These are phyloP conservation scores for Aspergillus sojae DNA, from an alignment of 2,329 filamentous ascomycete species.

Conservation along the genomic window DNA sequence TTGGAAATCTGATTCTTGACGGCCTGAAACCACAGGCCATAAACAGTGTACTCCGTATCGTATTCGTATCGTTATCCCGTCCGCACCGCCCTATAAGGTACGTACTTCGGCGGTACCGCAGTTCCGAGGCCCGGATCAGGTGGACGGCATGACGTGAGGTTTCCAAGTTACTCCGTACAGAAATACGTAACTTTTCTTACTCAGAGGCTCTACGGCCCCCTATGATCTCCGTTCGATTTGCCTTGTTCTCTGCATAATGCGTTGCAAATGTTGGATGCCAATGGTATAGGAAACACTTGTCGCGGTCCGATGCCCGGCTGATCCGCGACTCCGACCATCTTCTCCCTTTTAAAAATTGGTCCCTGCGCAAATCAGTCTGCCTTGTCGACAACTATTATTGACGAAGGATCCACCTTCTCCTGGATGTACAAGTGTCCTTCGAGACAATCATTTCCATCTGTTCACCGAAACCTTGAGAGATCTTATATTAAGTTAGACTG, in stretches of 20 bases:
- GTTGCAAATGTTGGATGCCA: background rate
- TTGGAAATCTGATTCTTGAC: background rate
- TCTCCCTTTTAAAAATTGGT: constrained; percentile 2
- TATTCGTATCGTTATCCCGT: background rate
- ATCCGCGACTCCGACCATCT: constrained; percentile 1
- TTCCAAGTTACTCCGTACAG: constrained; percentile 1
- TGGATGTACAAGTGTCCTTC: constrained; percentile 5
- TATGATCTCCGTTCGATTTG: background rate
- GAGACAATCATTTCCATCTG: background rate
- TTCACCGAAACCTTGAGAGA: constrained; percentile 9
- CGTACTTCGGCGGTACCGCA: constrained; percentile 2
- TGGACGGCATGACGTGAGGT: constrained; percentile 12
- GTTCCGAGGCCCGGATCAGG: constrained; percentile 9
- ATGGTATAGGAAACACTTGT: background rate
- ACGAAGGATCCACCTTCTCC: constrained; percentile 6
- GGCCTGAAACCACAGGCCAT: background rate
- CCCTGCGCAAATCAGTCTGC: constrained; percentile 7
- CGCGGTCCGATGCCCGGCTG: background rate
- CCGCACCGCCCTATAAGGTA: background rate
- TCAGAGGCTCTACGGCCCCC: background rate
- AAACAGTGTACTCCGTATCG: background rate
- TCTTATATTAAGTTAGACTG: background rate
- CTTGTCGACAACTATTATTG: background rate
- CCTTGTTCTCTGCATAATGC: background rate
- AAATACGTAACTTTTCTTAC: constrained; percentile 2